Evolutionary conservation across 108 stramenopile genomes (phyloP).

Genomic region (Pelagomonas calceolata): DNA sequence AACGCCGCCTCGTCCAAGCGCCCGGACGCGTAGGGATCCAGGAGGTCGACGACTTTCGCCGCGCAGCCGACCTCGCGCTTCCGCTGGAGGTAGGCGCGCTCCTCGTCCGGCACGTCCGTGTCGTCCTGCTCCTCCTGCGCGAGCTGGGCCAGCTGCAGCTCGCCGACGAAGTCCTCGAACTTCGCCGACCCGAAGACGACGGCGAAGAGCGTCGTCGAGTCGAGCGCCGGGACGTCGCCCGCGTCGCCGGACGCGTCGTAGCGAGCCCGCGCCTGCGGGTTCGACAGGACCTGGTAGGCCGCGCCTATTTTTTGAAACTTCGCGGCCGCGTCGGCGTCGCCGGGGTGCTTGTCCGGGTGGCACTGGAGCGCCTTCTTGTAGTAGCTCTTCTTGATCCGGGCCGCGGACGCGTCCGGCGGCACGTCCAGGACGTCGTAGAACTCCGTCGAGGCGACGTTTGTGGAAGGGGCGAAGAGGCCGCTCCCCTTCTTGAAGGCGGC

Average conservation of each 20-base stretch:
- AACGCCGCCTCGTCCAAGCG: background rate
- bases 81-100: conserved; percentile 3
- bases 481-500: too few relatives aligned
- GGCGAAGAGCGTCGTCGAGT: conserved; percentile 55
- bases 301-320: conserved; percentile 65
- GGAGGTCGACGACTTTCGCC: background rate
- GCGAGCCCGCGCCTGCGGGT: conserved; percentile 46
- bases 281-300: conserved; percentile 66
- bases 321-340: conserved; percentile 51
- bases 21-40: conserved; percentile 1
- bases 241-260: conserved; percentile 48
- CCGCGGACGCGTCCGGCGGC: conserved; percentile 48
- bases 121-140: conserved; percentile 10
- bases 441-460: conserved; percentile 36
- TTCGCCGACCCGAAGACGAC: conserved; percentile 63
- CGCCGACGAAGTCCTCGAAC: conserved; percentile 53
- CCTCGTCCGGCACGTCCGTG: background rate
- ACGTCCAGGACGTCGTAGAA: conserved; percentile 69
- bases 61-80: conserved; percentile 6
- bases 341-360: conserved; percentile 71
- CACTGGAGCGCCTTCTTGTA: conserved; percentile 72
- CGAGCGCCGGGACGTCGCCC: conserved; percentile 36
- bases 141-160: conserved; percentile 64
- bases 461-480: too few relatives aligned
- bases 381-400: conserved; percentile 76